Evolutionary conservation across 31 red algal genomes (phyloP).

Genomic region (Odonthalia washingtoniensis): DNA sequence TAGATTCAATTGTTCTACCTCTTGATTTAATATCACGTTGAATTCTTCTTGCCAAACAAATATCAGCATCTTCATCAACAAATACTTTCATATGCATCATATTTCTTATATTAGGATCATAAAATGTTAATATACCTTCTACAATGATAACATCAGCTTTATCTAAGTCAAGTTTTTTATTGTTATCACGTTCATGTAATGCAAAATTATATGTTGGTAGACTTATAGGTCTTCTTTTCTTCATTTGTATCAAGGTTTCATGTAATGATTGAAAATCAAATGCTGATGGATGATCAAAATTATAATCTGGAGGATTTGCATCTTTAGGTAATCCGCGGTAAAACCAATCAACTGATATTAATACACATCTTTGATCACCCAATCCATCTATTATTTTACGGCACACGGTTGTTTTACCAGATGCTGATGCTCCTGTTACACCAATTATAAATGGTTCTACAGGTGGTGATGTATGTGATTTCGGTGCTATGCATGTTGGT

Average conservation of each 20-base stretch:
- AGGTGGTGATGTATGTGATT: neutral
- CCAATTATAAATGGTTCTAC: conserved; percentile 94
- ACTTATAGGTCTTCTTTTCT: conserved; percentile 40
- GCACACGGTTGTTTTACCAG: conserved; percentile 96
- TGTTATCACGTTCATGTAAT: conserved; percentile 65
- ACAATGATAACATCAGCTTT: conserved; percentile 95
- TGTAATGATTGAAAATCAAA: conserved; percentile 90
- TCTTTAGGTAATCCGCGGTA: conserved; percentile 83
- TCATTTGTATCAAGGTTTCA: conserved; percentile 66
- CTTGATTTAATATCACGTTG: conserved; percentile 67
- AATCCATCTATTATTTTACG: conserved; percentile 88
- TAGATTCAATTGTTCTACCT: conserved; percentile 71
- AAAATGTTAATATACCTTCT: conserved; percentile 97
- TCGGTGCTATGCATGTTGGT: too few species aligned
- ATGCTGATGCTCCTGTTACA: conserved; percentile 88
- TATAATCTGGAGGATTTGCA: conserved; percentile 61
- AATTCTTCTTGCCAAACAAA: conserved; percentile 88
- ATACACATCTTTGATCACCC: conserved; percentile 84
- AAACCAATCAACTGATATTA: conserved; percentile 94
- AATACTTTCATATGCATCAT: conserved; percentile 99
- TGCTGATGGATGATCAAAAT: conserved; percentile 96
- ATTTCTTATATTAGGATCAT: conserved; percentile 76
- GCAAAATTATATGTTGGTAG: conserved; percentile 92
- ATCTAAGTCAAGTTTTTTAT: conserved; percentile 43
- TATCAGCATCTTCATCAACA: conserved; percentile 98